Evolutionary conservation across 1,139 yeast species (phyloP).

Genomic region (Magnusiomyces magnusii): DNA sequence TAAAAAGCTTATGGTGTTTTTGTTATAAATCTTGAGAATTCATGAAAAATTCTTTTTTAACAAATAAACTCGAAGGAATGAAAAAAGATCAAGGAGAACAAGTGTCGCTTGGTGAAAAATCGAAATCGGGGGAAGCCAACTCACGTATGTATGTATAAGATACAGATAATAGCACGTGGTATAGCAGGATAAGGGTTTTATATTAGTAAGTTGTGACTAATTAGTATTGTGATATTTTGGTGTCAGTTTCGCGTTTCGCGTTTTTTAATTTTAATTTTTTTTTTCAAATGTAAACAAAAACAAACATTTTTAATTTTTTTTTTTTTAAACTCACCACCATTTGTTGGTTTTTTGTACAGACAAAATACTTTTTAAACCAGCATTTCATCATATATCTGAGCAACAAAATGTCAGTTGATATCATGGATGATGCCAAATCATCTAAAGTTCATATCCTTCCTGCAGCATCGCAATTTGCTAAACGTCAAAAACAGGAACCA

Average conservation of each 20-base stretch:
- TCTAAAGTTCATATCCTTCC: neutral
- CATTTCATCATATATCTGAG: neutral
- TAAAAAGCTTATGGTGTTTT: no score
- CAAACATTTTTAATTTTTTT: neutral
- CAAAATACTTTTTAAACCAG: neutral
- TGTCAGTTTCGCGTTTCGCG: slow-evolving; percentile 2
- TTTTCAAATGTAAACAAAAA: neutral
- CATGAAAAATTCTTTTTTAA: no score
- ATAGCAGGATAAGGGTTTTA: no score
- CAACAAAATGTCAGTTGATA: neutral
- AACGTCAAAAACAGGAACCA: slow-evolving; percentile 16
- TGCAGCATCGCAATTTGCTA: slow-evolving; percentile 7
- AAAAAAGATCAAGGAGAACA: no score
- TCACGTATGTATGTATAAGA: no score
- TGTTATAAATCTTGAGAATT: no score
- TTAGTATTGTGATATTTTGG: neutral
- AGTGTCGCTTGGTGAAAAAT: no score
- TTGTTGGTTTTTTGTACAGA: neutral
- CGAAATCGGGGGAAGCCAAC: no score
- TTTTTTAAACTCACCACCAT: neutral
- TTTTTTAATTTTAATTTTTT: neutral
- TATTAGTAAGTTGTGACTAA: neutral
- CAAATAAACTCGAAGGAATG: no score
- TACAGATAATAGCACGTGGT: no score
- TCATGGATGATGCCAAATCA: neutral